Evolutionary conservation across 2,329 filamentous ascomycete species (phyloP), one percentile per base, ranked within the genome.

Genomic region (Penicillium glabrum): DNA sequence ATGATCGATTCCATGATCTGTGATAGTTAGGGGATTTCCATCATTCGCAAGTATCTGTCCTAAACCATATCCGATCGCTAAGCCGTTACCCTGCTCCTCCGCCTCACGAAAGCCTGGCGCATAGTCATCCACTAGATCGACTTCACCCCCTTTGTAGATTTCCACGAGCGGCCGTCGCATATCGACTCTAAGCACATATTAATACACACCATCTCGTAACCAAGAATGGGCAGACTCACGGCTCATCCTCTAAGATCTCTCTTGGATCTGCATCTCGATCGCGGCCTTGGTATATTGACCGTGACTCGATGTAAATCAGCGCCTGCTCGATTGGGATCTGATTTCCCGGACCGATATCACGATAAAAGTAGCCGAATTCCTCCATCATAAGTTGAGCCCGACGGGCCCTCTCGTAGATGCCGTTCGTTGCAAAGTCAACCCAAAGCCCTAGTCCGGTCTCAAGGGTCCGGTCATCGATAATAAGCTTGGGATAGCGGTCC

Each of bases 401-500:
- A 10, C 5, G 26, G 21, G 50, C 50, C 23, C 9, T 52, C 21
- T 35, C 13, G 5, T 35, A 33, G 19, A 16, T 45, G 1, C 50
- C 39, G 13, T 52, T 45, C 11, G 24, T 52, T 16, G 31, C 3
- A 21, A 54, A 57, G 8, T 57, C 27, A 54, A 51, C 55, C 55
- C 55, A 57, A 35, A 57, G 51, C 5, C 51, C 45, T 1, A 57
- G 29, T 45, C 50, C 41, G 8, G 50, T 57, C 46, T 57, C 55
- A 46, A 57, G 55, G 46, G 55, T 57, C 29, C 55, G 55, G 55
- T 57, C 55, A 46, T 57, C 55, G 44, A 57, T 57, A 54, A 57
- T 57, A 0, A 57, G 46, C 31, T 57, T 57, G 11, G 55, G 16
- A 19, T 21, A 44, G 35, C 51, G 33, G 10, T 52, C 27, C 41